A percentile compares a stretch with the other conserved stretches of the same genome.
Conservation (phyloP, 1,139 yeast genomes). For the Lodderomyces orthopsilosis region DNA sequence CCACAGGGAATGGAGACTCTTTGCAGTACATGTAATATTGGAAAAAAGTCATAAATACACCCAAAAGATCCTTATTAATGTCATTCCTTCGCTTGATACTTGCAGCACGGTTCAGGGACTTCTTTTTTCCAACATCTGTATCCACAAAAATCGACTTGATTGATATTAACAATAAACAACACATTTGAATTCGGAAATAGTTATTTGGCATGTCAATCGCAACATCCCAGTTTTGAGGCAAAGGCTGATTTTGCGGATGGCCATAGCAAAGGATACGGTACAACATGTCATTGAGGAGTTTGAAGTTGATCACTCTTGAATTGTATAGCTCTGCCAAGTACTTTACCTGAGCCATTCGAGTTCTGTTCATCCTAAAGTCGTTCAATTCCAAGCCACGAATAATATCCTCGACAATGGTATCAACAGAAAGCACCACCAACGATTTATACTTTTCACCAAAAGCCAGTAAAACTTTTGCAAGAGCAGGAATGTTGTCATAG, state of each 20-base stretch:
- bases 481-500: slow-evolving; percentile 49
- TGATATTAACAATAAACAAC: slow-evolving; percentile 28
- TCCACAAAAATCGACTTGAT: slow-evolving; percentile 15
- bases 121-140: slow-evolving; percentile 10
- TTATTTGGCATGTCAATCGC: slow-evolving; percentile 62
- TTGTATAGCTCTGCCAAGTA: slow-evolving; percentile 61
- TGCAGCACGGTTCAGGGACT: slow-evolving; percentile 9
- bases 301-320: slow-evolving; percentile 44
- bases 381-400: slow-evolving; percentile 65
- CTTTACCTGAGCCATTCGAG: slow-evolving; percentile 58
- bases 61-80: slow-evolving; percentile 27
- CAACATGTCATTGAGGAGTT: slow-evolving; percentile 51
- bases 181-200: slow-evolving; percentile 67
- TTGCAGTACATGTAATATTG: slow-evolving; percentile 77
- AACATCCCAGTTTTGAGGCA: slow-evolving; percentile 39
- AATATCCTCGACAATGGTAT: slow-evolving; percentile 63
- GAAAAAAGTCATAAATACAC: slow-evolving; percentile 56
- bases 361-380: slow-evolving; percentile 58
- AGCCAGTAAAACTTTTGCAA: slow-evolving; percentile 50
- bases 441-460: slow-evolving; percentile 30
- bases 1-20: slow-evolving; percentile 62
- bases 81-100: slow-evolving; percentile 13
- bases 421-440: slow-evolving; percentile 50
- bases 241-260: slow-evolving; percentile 62
- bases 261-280: slow-evolving; percentile 66